Evolutionary conservation across 2,329 filamentous ascomycete genomes (phyloP).

Genomic region (Colletotrichum incanum): DNA sequence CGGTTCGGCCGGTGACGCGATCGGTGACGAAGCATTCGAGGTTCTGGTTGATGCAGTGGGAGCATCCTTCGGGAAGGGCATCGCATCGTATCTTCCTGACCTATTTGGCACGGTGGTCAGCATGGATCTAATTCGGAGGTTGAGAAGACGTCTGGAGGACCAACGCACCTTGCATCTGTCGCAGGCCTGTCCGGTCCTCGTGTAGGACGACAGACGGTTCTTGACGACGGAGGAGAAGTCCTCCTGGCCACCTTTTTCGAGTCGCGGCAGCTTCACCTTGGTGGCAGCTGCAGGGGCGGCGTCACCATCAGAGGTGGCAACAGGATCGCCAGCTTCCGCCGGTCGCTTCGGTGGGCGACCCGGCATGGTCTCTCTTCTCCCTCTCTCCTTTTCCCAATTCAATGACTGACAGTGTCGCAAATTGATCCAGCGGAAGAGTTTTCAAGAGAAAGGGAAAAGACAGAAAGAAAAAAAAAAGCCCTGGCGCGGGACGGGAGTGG

Average conservation of each 20-base stretch:
- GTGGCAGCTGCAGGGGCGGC: conserved; percentile 46
- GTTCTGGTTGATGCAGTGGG: conserved; percentile 83
- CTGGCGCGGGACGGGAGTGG: background rate
- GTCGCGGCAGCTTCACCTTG: conserved; percentile 66
- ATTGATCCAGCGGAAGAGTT: background rate
- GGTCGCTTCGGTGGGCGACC: conserved; percentile 62
- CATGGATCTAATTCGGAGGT: background rate
- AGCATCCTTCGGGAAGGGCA: conserved; percentile 84
- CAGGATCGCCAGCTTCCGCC: conserved; percentile 56
- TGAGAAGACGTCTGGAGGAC: background rate
- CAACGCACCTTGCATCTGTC: conserved; percentile 85
- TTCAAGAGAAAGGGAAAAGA: background rate
- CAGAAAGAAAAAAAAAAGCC: background rate
- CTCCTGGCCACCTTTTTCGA: conserved; percentile 61
- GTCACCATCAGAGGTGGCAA: conserved; percentile 51
- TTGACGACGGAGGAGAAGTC: conserved; percentile 72
- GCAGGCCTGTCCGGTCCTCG: conserved; percentile 86
- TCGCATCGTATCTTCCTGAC: conserved; percentile 92
- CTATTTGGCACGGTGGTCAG: conserved; percentile 56
- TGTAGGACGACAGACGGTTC: conserved; percentile 69
- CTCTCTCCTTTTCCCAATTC: too few species aligned
- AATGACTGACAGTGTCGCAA: background rate
- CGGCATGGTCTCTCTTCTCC: conserved; percentile 45
- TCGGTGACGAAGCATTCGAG: conserved; percentile 89
- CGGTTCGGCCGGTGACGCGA: conserved; percentile 86